Evolutionary conservation across 331 rosid genomes (phyloP).

Genomic region (Erythrophleum ivorense): DNA sequence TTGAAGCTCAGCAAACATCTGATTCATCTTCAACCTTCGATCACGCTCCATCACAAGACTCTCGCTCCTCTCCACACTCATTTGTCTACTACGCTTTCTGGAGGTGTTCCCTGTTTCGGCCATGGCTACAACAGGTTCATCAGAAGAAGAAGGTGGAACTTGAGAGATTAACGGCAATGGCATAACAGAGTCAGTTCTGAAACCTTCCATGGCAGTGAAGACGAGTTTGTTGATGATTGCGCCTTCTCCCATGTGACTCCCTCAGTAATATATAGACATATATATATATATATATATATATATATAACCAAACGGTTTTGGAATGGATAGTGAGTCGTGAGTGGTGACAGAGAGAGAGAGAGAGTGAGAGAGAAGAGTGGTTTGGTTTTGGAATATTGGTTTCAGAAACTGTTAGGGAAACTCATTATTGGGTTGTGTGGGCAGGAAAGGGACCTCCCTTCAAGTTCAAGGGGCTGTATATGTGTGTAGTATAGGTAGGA

Average conservation of each 20-base stretch:
- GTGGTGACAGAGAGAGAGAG: neutral
- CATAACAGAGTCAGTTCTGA: slow-evolving; percentile 10
- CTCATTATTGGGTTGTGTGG: neutral
- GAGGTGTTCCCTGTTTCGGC: slow-evolving; percentile 20
- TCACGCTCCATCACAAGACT: slow-evolving; percentile 41
- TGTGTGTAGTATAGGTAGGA: neutral
- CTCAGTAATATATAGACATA: neutral
- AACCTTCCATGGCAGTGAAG: slow-evolving; percentile 11
- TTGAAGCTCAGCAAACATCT: slow-evolving; percentile 41
- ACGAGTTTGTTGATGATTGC: slow-evolving; percentile 1
- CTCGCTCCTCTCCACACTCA: neutral
- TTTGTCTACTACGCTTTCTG: slow-evolving; percentile 39
- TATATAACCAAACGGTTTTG: slow-evolving; percentile 29
- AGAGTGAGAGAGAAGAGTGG: neutral
- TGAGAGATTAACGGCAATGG: slow-evolving; percentile 27
- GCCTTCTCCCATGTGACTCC: neutral
- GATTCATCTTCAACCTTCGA: slow-evolving; percentile 48
- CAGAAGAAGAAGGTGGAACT: slow-evolving; percentile 30
- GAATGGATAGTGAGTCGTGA: neutral
- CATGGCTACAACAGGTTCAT: slow-evolving; percentile 4
- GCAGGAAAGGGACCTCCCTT: neutral
- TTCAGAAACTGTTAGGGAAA: slow-evolving; percentile 29
- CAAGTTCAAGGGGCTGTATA: neutral
- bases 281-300: neutral
- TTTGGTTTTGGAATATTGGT: neutral